Base-by-base conservation (phyloP, 352 stramenopile genomes). In the Pythium guiyangense region DNA sequence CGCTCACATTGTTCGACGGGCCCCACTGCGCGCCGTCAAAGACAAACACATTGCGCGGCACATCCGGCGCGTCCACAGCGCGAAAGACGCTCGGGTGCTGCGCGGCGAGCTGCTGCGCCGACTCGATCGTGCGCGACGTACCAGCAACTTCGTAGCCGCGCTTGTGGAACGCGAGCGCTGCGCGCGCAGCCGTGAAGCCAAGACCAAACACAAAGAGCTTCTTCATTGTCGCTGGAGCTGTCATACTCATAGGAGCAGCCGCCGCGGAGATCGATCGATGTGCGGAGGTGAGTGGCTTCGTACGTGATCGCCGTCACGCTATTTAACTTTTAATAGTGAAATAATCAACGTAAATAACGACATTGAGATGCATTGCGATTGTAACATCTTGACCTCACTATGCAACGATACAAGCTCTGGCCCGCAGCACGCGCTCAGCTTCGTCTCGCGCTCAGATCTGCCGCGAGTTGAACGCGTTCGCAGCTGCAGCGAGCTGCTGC, bases 191-290 rank as follows among this genome's bases (percentile, higher is more conserved):
- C 15, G 88, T 85, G 72, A 88, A 97, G 27, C 90, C 90, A 26
- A 97, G 60, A 31, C 90, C 90, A 61, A 97, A 96, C 25, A 97
- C 82, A 62, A 97, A 96, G 35, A 91, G 71, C 61, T 86, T 86
- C 26, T 74, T 73, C 9, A 4, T n/a, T n/a, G n/a, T 39, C 1
- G 22, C 14, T 4, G 34, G n/a, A 4, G 15, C 17, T n/a, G n/a
- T n/a, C n/a, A n/a, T n/a, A 15, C 26, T 11, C 1, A 6, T 1
- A 25, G 8, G 4, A 20, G 27, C n/a, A 11, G 20, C 4, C n/a
- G 43, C 25, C 20, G 1, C 8, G 34, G 27, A 35, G 11, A n/a
- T 44, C 39, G 4, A 34, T 29, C 3, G 6, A 11, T 10, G 3
- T 39, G 25, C 18, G 22, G 17, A 40, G 15, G n/a, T n/a, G n/a